These are phyloP conservation scores for Xylaria polymorpha DNA, from an alignment of 2,329 filamentous ascomycete genomes.

Conservation along the genomic window DNA sequence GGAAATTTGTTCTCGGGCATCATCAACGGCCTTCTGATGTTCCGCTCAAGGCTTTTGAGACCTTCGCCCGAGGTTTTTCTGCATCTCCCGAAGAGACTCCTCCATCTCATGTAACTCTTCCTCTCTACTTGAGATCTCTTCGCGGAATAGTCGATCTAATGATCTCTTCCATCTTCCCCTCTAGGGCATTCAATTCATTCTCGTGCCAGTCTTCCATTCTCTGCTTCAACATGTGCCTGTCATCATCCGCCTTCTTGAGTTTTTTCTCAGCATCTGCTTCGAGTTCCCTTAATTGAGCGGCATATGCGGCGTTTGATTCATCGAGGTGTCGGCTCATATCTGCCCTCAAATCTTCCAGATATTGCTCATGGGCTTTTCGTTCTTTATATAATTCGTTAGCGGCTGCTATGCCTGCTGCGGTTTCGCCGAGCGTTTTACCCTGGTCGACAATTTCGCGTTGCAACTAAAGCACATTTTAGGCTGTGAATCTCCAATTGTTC, in stretches of 20 bases:
- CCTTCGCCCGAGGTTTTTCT: conserved; percentile 1
- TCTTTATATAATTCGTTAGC: not conserved
- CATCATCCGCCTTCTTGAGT: conserved; percentile 2
- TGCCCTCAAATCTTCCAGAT: not conserved
- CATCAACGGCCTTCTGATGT: not conserved
- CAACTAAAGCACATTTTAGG: not conserved
- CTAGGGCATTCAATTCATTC: not conserved
- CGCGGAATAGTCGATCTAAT: not conserved
- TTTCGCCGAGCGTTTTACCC: not conserved
- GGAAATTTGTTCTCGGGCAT: not conserved
- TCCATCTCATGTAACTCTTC: conserved; percentile 5
- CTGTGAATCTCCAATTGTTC: not conserved
- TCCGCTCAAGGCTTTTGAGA: not conserved
- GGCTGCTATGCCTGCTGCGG: not conserved
- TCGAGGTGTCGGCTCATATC: not conserved
- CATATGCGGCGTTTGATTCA: not conserved
- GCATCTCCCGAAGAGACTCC: conserved; percentile 3
- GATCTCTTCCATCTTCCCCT: conserved; percentile 4
- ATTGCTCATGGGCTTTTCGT: not conserved
- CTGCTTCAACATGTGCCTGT: conserved; percentile 1
- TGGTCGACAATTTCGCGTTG: not conserved
- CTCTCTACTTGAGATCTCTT: not conserved
- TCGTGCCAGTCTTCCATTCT: not conserved
- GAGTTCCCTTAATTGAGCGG: not conserved
- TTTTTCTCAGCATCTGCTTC: not conserved